Evolutionary conservation across 164 flowering plant genomes (phyloP).

Genomic region (Paratinospora sagittata): DNA sequence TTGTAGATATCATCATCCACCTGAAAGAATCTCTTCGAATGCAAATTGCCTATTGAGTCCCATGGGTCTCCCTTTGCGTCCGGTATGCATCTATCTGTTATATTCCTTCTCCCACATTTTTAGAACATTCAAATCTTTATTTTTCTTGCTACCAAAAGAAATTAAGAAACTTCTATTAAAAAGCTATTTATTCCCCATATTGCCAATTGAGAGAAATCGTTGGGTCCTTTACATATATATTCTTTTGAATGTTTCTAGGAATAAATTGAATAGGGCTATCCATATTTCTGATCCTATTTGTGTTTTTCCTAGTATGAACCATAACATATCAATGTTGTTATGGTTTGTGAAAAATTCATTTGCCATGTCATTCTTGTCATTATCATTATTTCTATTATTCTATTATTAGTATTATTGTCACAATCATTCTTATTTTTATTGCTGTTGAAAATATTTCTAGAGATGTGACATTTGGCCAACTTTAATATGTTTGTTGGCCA

Average conservation of each 20-base stretch:
- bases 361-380: no score
- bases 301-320: background rate
- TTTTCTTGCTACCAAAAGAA: background rate
- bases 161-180: background rate
- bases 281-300: background rate
- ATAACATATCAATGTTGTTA: no score
- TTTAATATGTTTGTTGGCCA: no score
- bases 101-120: background rate
- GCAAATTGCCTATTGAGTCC: conserved; percentile 45
- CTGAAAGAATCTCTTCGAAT: conserved; percentile 38
- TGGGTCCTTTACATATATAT: background rate
- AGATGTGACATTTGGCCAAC: background rate
- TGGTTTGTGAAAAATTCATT: no score
- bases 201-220: no score
- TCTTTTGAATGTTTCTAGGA: background rate
- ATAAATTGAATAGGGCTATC: background rate
- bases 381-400: no score
- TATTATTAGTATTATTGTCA: background rate
- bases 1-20: conserved; percentile 91
- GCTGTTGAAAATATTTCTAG: background rate
- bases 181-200: background rate
- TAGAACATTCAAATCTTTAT: background rate
- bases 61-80: conserved; percentile 79
- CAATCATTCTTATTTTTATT: background rate
- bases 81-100: conserved; percentile 37